phyloP scores from a whole-genome alignment of 345 rosid genomes.

The Gossypium anomalum region DNA sequence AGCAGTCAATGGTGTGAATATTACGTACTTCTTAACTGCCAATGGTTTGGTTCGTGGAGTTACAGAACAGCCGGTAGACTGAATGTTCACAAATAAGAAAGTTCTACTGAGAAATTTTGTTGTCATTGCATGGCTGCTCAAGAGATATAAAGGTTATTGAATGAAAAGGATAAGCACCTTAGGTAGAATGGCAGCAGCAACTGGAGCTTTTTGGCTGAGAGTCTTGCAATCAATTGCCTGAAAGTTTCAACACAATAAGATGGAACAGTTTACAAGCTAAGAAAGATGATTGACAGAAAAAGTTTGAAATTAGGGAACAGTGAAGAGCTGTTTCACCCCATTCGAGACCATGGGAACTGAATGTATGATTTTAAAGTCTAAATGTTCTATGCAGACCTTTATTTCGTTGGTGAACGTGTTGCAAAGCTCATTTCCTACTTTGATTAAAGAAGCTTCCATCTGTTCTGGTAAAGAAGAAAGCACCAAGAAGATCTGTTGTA shows the following conservation, averaged over 20 bases:
- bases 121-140: background rate
- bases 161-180: slow-evolving; percentile 33
- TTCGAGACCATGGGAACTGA: slow-evolving; percentile 1
- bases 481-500: slow-evolving; percentile 39
- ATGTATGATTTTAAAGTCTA: background rate
- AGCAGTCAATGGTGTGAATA: background rate
- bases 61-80: slow-evolving; percentile 33
- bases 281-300: background rate
- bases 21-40: slow-evolving; percentile 43
- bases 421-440: slow-evolving; percentile 48
- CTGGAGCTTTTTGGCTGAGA: slow-evolving; percentile 33
- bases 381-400: slow-evolving; percentile 39
- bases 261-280: slow-evolving; percentile 2
- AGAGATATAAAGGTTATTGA: background rate
- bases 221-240: slow-evolving; percentile 41
- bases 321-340: background rate
- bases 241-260: slow-evolving; percentile 15
- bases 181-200: slow-evolving; percentile 30
- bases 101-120: slow-evolving; percentile 1
- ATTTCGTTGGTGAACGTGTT: slow-evolving; percentile 44
- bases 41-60: slow-evolving; percentile 34
- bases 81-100: slow-evolving; percentile 25
- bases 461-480: slow-evolving; percentile 57
- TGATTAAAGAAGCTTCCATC: slow-evolving; percentile 46
- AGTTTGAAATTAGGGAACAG: background rate